Evolutionary conservation across 2,329 filamentous ascomycete species (phyloP).

Genomic region (Whalleya microplaca): DNA sequence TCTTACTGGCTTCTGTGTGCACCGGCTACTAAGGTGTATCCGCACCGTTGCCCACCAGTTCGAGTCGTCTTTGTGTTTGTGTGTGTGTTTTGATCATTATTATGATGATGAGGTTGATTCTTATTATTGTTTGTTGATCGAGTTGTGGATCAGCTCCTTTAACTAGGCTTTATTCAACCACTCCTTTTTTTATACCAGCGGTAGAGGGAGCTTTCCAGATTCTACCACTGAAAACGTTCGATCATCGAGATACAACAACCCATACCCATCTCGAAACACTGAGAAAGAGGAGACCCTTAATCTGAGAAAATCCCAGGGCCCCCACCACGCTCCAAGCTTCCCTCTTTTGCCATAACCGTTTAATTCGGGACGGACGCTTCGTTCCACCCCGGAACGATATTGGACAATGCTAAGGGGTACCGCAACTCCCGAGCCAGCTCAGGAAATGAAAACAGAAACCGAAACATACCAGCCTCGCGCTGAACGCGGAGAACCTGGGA

Average conservation of each 20-base stretch:
- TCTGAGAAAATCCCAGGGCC: slow-evolving; percentile 1
- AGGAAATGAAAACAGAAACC: slow-evolving; percentile 17
- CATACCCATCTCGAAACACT: slow-evolving; percentile 14
- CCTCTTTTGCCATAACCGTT: slow-evolving; percentile 2
- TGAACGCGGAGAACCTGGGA: slow-evolving; percentile 14
- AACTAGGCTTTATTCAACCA: not conserved
- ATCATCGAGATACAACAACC: not conserved
- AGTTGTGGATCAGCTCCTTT: not conserved
- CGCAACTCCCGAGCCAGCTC: slow-evolving; percentile 11
- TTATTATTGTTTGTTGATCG: not conserved
- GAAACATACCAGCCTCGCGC: slow-evolving; percentile 10
- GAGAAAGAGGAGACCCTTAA: slow-evolving; percentile 14
- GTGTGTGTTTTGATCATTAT: not conserved
- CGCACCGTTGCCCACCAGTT: not conserved
- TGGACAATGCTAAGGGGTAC: slow-evolving; percentile 31
- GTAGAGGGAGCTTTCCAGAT: not conserved
- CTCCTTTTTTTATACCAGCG: not conserved
- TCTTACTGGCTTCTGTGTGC: not conserved
- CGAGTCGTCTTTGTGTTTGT: not conserved
- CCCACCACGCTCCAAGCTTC: slow-evolving; percentile 1
- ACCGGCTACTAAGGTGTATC: not conserved
- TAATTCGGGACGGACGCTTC: slow-evolving; percentile 11
- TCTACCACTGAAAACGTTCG: not conserved
- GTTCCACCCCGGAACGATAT: slow-evolving; percentile 27
- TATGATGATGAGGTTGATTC: no score